Conservation (phyloP, 2,329 filamentous ascomycete genomes). For the Chaetomium globosum region DNA sequence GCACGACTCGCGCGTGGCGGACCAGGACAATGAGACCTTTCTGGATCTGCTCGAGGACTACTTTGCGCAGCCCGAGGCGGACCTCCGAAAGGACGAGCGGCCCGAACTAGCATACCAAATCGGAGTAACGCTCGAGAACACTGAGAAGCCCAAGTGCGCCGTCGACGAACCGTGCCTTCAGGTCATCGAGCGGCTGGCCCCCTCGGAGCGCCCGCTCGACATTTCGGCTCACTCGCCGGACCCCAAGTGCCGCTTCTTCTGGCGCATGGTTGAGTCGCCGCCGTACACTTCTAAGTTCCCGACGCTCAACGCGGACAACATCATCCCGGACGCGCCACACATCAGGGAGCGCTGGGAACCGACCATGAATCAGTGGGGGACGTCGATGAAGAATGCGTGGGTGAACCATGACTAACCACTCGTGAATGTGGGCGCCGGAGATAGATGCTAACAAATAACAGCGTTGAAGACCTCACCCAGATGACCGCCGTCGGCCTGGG, state of each 20-base stretch:
- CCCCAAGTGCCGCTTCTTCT: constrained; percentile 66
- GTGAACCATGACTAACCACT: constrained; percentile 31
- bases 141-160: constrained; percentile 65
- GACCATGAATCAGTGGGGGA: constrained; percentile 61
- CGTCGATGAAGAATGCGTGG: constrained; percentile 62
- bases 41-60: constrained; percentile 67
- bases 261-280: constrained; percentile 59
- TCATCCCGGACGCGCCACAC: constrained; percentile 53
- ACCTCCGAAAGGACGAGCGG: constrained; percentile 55
- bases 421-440: neutral
- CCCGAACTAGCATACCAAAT: constrained; percentile 63
- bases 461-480: constrained; percentile 59
- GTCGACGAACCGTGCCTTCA: constrained; percentile 63
- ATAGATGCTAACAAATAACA: constrained; percentile 32
- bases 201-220: constrained; percentile 60
- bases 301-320: constrained; percentile 57
- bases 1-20: constrained; percentile 61
- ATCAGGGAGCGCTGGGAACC: constrained; percentile 57
- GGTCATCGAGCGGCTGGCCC: constrained; percentile 58
- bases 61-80: constrained; percentile 58
- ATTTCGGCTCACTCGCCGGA: constrained; percentile 60
- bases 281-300: constrained; percentile 60
- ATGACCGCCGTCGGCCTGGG: constrained; percentile 62
- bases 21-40: constrained; percentile 58
- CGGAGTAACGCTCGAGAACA: constrained; percentile 64